Evolutionary conservation across 192 early-diverging fungal genomes (phyloP).

Genomic region (Linnemannia elongata): DNA sequence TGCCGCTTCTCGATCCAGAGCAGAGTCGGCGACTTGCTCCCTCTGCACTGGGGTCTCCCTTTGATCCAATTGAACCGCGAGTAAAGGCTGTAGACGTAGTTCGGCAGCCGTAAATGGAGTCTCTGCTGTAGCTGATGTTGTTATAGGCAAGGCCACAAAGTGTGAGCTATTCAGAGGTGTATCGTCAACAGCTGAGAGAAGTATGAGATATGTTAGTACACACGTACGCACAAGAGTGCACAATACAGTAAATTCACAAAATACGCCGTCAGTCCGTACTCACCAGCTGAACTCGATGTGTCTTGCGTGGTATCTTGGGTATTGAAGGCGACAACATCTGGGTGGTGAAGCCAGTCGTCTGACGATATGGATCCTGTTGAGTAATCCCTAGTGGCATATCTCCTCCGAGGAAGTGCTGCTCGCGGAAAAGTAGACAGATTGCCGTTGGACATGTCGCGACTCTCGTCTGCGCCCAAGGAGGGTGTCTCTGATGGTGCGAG

Average conservation of each 20-base stretch:
- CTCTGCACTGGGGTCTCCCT: background rate
- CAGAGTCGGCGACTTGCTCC: background rate
- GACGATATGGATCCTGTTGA: conserved; percentile 35
- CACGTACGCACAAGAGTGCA: background rate
- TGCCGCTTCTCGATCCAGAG: background rate
- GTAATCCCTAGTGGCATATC: conserved; percentile 49
- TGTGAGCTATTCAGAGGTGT: background rate
- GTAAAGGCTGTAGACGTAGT: background rate
- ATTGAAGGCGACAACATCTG: conserved; percentile 24
- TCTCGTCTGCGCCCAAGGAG: background rate
- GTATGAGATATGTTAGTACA: background rate
- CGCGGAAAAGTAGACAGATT: conserved; percentile 3
- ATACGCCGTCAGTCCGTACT: background rate
- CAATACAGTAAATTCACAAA: background rate
- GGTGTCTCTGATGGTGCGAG: background rate
- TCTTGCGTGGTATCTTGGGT: background rate
- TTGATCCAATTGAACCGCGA: background rate
- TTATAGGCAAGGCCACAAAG: background rate
- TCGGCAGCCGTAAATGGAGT: background rate
- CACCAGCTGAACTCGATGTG: background rate
- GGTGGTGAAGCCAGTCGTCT: conserved; percentile 50
- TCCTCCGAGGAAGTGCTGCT: conserved; percentile 25
- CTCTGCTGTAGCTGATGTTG: background rate
- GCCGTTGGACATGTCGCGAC: background rate
- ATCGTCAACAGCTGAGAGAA: background rate